These are phyloP conservation scores for Craterostigma plantagineum DNA, from an alignment of 257 asterid genomes.

Conservation along the genomic window DNA sequence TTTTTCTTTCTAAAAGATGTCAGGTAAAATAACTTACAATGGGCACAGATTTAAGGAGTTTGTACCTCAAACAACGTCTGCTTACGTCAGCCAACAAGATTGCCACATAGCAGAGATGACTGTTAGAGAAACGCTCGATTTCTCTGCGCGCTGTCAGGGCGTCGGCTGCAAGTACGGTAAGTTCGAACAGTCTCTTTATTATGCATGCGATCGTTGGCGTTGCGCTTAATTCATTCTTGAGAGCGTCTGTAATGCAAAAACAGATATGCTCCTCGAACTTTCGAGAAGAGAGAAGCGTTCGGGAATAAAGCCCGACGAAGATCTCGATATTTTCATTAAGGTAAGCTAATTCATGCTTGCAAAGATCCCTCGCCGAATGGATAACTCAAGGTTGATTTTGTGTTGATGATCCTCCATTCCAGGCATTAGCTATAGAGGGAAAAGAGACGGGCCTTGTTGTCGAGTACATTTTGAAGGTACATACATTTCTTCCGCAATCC, in stretches of 20 bases:
- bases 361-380: too few relatives aligned
- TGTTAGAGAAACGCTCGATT: conserved; percentile 78
- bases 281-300: conserved; percentile 1
- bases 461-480: conserved; percentile 81
- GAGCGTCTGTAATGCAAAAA: conserved; percentile 13
- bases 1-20: conserved; percentile 31
- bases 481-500: conserved; percentile 12
- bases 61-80: conserved; percentile 78
- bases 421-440: conserved; percentile 89
- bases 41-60: conserved; percentile 79
- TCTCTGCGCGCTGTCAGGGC: conserved; percentile 84
- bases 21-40: conserved; percentile 84
- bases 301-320: conserved; percentile 84
- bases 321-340: conserved; percentile 91
- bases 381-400: background rate
- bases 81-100: conserved; percentile 83
- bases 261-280: conserved; percentile 84
- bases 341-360: conserved; percentile 15
- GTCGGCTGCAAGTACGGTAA: conserved; percentile 85
- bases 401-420: conserved; percentile 4
- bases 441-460: conserved; percentile 67
- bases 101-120: conserved; percentile 92
- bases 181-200: conserved; percentile 7
- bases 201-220: conserved; percentile 12
- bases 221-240: conserved; percentile 13